Evolutionary conservation across 805 yeast genomes (phyloP), one percentile per base, ranked within the genome.

Genomic region (Kuraishia molischiana): DNA sequence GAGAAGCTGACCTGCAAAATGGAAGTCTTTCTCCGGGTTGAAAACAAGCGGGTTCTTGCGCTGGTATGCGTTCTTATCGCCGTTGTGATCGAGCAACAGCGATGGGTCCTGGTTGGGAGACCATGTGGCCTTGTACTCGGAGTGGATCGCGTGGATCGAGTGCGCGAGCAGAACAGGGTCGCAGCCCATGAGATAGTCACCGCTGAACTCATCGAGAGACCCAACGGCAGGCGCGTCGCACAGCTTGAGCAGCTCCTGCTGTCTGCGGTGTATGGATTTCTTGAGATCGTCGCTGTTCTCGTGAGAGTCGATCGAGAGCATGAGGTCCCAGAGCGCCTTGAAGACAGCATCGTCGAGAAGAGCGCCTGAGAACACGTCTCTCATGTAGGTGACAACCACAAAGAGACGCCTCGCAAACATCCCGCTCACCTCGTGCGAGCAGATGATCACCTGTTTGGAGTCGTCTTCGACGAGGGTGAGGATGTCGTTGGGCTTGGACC

Each of bases 61-160:
- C 59, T 68, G 69, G 43, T 70, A 65, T 20, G 52, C 42, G 40
- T 62, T 67, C 15, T 40, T 73, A 49, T 38, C 74, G 59, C 43
- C 75, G 49, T 58, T 64, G 46, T 64, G 61, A 39, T 73, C 77
- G 44, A 81, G 76, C 29, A 87, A 64, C 40, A 89, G 64, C 0
- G 95, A 81, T 41, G 80, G 76, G 59, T 90, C 97, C 11, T 64
- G 58, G 43, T 79, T 70, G 3, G 95, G 87, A 39, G 84, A 79
- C 97, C 97, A 90, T 2, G 58, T 50, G 15, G 58, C 58, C 55
- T 74, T 77, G 49, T 82, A 84, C 37, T 69, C 69, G 40, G 79
- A 61, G 53, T 84, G 85, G 41, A 87, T 79, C 17, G 65, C 60
- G 44, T 79, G 78, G 30, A 90, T 70, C 46, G 80, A 79, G 10